These are phyloP conservation scores for Colletotrichum sp. DNA, from an alignment of 2,329 filamentous ascomycete species.

Conservation along the genomic window DNA sequence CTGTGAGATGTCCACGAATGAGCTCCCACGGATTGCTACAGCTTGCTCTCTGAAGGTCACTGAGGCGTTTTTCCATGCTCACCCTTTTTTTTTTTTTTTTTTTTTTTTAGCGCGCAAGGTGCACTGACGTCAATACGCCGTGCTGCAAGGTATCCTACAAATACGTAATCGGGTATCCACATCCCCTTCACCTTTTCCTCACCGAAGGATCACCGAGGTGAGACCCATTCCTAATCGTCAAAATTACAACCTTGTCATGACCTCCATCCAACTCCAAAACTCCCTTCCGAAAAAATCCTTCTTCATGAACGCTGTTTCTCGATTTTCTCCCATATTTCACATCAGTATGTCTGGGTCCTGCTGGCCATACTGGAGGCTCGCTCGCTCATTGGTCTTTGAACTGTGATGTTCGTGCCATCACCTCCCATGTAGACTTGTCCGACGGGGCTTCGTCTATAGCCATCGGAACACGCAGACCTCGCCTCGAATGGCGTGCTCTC, in stretches of 20 bases:
- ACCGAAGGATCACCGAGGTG: background rate
- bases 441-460: background rate
- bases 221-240: background rate
- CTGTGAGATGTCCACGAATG: background rate
- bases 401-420: background rate
- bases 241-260: background rate
- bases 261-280: background rate
- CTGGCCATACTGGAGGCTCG: background rate
- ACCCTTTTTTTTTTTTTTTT: background rate
- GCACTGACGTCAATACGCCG: background rate
- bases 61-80: background rate
- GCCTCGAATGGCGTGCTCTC: background rate
- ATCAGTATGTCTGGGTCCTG: background rate
- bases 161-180: background rate
- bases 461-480: background rate
- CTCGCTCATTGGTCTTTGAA: background rate
- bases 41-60: background rate
- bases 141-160: background rate
- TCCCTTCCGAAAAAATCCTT: background rate
- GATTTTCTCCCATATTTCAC: background rate
- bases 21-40: background rate
- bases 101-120: background rate
- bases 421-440: background rate
- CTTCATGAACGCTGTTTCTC: background rate
- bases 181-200: background rate